These are phyloP conservation scores for Rehmannia glutinosa DNA, from an alignment of 257 asterid species.

Conservation along the genomic window DNA sequence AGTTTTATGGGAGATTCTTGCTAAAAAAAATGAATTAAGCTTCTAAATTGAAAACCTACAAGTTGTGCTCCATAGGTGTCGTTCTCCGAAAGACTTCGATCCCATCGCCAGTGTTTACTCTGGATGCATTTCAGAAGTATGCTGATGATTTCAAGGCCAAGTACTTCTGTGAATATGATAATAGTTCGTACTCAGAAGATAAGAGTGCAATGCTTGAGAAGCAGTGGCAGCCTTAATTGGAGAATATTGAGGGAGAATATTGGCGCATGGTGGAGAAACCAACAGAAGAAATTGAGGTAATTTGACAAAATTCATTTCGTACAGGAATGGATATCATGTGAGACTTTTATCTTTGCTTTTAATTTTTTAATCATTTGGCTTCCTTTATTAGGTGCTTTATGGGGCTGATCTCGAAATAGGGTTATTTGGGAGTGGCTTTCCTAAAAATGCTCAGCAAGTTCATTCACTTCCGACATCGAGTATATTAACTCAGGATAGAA, in stretches of 20 bases:
- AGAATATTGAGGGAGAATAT: slow-evolving; percentile 89
- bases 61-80: no score
- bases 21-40: no score
- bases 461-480: slow-evolving; percentile 41
- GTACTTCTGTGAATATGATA: slow-evolving; percentile 50
- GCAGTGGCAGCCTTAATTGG: slow-evolving; percentile 63
- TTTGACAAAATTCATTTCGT: neutral
- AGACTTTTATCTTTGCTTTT: slow-evolving; percentile 9
- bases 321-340: neutral
- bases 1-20: no score
- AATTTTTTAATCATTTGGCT: neutral
- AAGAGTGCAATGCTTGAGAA: slow-evolving; percentile 31
- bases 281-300: slow-evolving; percentile 88
- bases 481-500: slow-evolving; percentile 79
- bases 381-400: slow-evolving; percentile 57
- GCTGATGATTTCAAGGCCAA: slow-evolving; percentile 80
- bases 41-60: no score
- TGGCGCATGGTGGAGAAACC: slow-evolving; percentile 98
- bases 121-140: slow-evolving; percentile 72
- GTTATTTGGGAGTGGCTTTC: slow-evolving; percentile 84
- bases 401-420: slow-evolving; percentile 91
- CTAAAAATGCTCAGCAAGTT: slow-evolving; percentile 46
- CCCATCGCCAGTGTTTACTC: slow-evolving; percentile 81
- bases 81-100: no score
- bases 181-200: slow-evolving; percentile 29